Evolutionary conservation across 2,329 filamentous ascomycete genomes (phyloP), one percentile per base, ranked within the genome.

Genomic region (Eurotiales sp.): DNA sequence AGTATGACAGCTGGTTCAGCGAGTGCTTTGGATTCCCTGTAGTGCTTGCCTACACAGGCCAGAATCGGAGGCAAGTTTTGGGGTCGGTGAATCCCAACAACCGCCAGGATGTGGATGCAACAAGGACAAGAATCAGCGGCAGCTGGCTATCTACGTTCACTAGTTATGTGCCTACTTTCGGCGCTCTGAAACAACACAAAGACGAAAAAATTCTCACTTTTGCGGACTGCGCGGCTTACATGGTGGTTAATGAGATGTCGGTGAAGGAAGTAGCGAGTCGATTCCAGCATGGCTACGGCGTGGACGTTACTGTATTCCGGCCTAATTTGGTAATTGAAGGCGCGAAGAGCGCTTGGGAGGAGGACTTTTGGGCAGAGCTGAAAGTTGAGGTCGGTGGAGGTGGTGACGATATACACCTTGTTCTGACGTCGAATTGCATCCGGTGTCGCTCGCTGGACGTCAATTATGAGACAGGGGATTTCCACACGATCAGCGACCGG

Each of bases 341-440:
- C 2, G 76, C 80, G 4, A 65, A 68, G 8, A 70, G 57, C 21
- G 67, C 80, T 1, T 90, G 80, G 64, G 84, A 85, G 11, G 86
- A 90, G 65, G 87, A 90, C 63, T 88, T 79, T 61, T 90, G 86
- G 87, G 79, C 72, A 2, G 82, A 84, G 60, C 66, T 89, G 29
- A 65, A 66, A 14, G 64, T 86, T 34, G 59, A 61, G 1, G 55
- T 54, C 3, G 22, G 10, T 40, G 49, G 53, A 6, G 45, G 34
- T 22, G 34, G 23, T 12, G 44, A 32, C 7, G 46, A 50, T 8
- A 45, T 58, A 12, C 70, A 69, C 36, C 70, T 89, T 6, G 62
- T 78, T 4, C 71, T 90, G 25, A 89, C 85, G 29, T 82, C 81
- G 46, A 87, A 90, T 65, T 90, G 86, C 63, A 78, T 75, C 29